A percentile compares a stretch with the other conserved stretches of the same genome.
Conservation (phyloP, 129 eudicot genomes). For the Artemisia tridentata region DNA sequence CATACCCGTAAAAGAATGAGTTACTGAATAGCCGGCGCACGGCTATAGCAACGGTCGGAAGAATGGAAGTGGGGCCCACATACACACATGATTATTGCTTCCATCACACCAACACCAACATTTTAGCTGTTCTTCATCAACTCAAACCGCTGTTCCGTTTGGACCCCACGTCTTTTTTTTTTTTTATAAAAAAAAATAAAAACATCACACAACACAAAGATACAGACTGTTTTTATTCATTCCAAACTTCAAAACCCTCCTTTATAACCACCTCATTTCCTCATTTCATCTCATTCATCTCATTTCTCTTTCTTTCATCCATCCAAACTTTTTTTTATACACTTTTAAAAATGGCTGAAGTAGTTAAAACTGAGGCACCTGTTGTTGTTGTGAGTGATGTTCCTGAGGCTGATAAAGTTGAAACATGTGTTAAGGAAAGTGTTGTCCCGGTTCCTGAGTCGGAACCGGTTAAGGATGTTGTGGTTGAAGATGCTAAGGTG, state of each 20-base stretch:
- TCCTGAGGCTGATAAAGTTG: slow-evolving; percentile 40
- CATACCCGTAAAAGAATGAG: slow-evolving; percentile 8
- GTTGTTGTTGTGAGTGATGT: slow-evolving; percentile 42
- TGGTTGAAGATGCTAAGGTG: slow-evolving; percentile 27
- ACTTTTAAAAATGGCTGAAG: slow-evolving; percentile 43
- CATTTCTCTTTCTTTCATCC: background rate
- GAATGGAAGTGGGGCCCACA: slow-evolving; percentile 23
- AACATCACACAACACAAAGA: slow-evolving; percentile 9
- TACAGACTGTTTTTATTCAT: slow-evolving; percentile 1
- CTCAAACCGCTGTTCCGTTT: slow-evolving; percentile 10
- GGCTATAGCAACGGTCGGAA: slow-evolving; percentile 38
- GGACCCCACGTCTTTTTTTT: slow-evolving; percentile 31
- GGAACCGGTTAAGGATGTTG: slow-evolving; percentile 26
- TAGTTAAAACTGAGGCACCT: slow-evolving; percentile 23
- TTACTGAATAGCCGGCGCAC: slow-evolving; percentile 34
- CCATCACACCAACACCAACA: slow-evolving; percentile 40
- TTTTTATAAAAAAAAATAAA: no score
- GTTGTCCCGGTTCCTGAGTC: slow-evolving; percentile 17
- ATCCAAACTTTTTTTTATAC: background rate
- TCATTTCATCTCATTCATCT: background rate
- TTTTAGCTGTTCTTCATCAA: slow-evolving; percentile 33
- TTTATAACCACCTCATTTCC: background rate
- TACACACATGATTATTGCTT: slow-evolving; percentile 34
- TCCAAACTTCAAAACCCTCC: slow-evolving; percentile 3
- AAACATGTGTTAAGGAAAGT: slow-evolving; percentile 29